Evolutionary conservation across 148 eudicot species (phyloP).

Genomic region (Linanthus parryae): DNA sequence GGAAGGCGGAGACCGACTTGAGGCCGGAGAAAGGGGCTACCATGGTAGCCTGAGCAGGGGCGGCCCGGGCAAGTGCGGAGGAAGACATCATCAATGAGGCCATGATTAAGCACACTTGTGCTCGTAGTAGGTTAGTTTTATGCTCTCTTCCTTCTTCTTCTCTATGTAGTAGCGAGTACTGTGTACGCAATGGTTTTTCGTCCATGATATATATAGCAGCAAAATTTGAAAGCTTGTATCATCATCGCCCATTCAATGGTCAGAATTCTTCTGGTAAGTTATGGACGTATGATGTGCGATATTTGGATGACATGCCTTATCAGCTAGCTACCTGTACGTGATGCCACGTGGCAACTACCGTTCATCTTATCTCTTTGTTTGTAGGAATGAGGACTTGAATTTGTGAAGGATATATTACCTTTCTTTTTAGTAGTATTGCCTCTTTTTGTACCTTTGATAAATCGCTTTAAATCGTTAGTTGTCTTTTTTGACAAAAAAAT

Average conservation of each 20-base stretch:
- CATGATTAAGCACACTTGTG: no score
- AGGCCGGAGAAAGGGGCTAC: slow-evolving; percentile 48
- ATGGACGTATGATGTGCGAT: no score
- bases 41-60: slow-evolving; percentile 35
- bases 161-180: no score
- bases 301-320: no score
- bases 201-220: slow-evolving; percentile 10
- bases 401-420: no score
- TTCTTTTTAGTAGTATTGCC: no score
- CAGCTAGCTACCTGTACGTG: background rate
- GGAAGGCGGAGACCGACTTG: slow-evolving; percentile 29
- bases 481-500: no score
- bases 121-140: no score
- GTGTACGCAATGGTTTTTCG: background rate
- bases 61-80: slow-evolving; percentile 20
- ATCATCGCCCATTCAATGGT: slow-evolving; percentile 11
- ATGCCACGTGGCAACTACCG: slow-evolving; percentile 14
- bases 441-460: no score
- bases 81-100: slow-evolving; percentile 28
- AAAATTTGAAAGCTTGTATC: background rate
- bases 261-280: slow-evolving; percentile 11
- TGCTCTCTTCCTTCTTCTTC: background rate
- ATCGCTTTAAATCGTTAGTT: no score
- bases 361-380: slow-evolving; percentile 17
- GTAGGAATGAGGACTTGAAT: no score